Conservation (phyloP, 2,329 filamentous ascomycete genomes). For the Colletotrichum siamense region DNA sequence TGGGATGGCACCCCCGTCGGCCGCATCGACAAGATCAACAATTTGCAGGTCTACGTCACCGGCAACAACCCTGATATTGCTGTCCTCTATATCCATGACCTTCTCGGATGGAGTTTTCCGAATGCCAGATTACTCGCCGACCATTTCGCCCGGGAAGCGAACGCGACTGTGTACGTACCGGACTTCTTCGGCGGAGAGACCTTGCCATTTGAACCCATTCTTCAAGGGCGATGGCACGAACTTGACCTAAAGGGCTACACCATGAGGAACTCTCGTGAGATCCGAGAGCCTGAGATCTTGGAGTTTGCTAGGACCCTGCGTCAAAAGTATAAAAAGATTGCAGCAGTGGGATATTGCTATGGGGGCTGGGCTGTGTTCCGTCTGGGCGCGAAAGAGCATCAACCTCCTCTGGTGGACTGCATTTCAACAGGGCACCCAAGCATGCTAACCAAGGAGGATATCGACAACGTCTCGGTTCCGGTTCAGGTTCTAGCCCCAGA, state of each 20-base stretch:
- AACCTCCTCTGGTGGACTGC: constrained; percentile 47
- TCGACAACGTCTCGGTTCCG: constrained; percentile 50
- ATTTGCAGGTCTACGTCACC: constrained; percentile 39
- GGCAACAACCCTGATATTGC: constrained; percentile 37
- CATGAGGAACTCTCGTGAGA: constrained; percentile 37
- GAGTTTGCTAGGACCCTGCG: constrained; percentile 39
- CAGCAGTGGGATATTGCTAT: constrained; percentile 54
- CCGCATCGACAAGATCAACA: constrained; percentile 33
- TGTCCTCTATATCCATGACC: constrained; percentile 41
- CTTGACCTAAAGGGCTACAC: constrained; percentile 46
- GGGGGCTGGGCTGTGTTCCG: constrained; percentile 57
- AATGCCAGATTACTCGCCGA: constrained; percentile 52
- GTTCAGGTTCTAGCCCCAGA: constrained; percentile 59
- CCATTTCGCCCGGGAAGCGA: constrained; percentile 47
- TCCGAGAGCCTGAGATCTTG: constrained; percentile 46
- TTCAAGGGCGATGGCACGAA: constrained; percentile 30
- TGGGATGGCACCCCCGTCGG: constrained; percentile 46
- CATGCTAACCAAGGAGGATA: constrained; percentile 46
- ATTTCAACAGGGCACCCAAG: constrained; percentile 51
- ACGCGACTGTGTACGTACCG: constrained; percentile 50
- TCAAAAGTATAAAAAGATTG: constrained; percentile 39
- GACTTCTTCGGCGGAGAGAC: constrained; percentile 41
- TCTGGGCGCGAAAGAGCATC: constrained; percentile 42
- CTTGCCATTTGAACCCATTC: constrained; percentile 32
- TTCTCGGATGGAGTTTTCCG: constrained; percentile 48